These are phyloP conservation scores for Blepharisma stoltei DNA, from an alignment of 73 alveolate genomes.

Conservation along the genomic window DNA sequence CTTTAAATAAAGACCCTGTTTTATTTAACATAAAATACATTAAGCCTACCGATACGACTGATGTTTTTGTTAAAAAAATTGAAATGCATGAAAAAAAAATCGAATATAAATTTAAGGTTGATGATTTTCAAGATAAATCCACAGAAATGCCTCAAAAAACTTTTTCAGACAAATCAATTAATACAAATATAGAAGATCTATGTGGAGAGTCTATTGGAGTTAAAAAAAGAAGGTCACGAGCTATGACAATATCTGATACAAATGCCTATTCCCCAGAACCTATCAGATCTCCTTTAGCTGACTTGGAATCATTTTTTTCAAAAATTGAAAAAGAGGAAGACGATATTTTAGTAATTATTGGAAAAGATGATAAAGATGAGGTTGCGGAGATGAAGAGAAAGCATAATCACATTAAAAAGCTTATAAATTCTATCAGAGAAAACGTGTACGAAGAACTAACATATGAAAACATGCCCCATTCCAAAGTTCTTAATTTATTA, in stretches of 20 bases:
- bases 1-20: background rate
- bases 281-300: background rate
- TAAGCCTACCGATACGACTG: background rate
- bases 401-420: background rate
- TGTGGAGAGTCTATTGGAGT: constrained; percentile 7
- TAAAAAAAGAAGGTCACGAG: background rate
- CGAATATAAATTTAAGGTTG: background rate
- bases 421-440: background rate
- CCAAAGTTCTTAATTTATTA: background rate
- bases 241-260: no score
- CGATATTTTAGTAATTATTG: background rate
- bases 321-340: background rate
- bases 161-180: background rate
- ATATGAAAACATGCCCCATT: constrained; percentile 21
- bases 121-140: constrained; percentile 26
- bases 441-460: background rate
- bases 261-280: background rate
- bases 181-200: background rate
- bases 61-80: background rate
- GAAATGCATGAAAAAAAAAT: background rate
- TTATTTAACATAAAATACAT: background rate
- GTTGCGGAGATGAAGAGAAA: background rate
- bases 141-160: background rate
- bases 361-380: background rate
- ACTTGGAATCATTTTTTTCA: background rate